These are phyloP conservation scores for Aspergillus awamori DNA, from an alignment of 2,329 filamentous ascomycete species.

Conservation along the genomic window DNA sequence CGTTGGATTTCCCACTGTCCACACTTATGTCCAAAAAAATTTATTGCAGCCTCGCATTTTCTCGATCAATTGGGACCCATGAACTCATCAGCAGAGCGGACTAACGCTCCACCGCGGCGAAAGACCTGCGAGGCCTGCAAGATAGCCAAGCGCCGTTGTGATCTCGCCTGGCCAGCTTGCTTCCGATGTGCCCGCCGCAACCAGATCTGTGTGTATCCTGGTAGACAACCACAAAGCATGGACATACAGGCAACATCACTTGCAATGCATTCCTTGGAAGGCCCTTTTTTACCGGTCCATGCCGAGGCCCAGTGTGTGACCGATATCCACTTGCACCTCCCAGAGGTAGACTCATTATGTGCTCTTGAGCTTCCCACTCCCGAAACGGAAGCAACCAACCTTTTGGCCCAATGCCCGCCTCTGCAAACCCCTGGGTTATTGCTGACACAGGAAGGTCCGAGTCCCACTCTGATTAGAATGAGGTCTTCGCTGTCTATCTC, in stretches of 20 bases:
- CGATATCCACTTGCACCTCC: background rate
- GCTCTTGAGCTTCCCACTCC: background rate
- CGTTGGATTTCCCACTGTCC: background rate
- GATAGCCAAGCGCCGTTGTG: slow-evolving; percentile 61
- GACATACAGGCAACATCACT: slow-evolving; percentile 7
- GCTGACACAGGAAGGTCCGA: background rate
- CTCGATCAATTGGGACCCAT: background rate
- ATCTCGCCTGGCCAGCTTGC: slow-evolving; percentile 56
- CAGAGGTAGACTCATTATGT: background rate
- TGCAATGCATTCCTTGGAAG: background rate
- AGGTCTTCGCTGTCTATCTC: slow-evolving; percentile 18
- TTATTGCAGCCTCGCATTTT: background rate
- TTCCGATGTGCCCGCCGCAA: slow-evolving; percentile 55
- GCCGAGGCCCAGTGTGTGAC: background rate
- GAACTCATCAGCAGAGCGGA: slow-evolving; percentile 33
- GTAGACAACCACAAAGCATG: slow-evolving; percentile 20
- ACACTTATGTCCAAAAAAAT: background rate
- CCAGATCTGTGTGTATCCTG: slow-evolving; percentile 54
- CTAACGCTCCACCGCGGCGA: slow-evolving; percentile 51
- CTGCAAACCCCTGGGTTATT: background rate
- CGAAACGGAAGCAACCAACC: background rate
- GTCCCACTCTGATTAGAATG: background rate
- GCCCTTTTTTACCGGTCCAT: background rate
- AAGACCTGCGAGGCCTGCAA: slow-evolving; percentile 63
- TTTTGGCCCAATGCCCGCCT: background rate